Base-by-base conservation (phyloP, 2,329 filamentous ascomycete genomes). In the Myotisia sp. region DNA sequence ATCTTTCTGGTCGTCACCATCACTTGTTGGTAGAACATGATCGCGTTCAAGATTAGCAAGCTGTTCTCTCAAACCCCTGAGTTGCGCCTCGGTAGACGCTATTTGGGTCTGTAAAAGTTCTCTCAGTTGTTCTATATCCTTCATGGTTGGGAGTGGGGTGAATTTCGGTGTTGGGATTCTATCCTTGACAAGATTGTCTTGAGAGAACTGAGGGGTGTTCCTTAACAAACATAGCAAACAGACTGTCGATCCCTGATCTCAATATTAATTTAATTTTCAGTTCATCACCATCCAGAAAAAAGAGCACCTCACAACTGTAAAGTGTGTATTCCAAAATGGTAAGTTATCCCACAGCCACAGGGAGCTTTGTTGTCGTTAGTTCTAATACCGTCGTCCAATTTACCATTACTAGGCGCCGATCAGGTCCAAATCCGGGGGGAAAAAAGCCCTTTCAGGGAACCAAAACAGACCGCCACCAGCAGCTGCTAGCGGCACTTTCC, bases 11-110 rank as follows among this genome's bases (percentile, higher is more conserved):
- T 27, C 21, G 29, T 26, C 24, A 33, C 8, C 9, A 6, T 23
- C 16, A n/a, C n/a, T n/a, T 34, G 26, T 18, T 19, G 10, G 16
- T 19, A 27, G n/a, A 8, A 7, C 17, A 4, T 10, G 7, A 5
- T 21, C n/a, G 3, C 9, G 2, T 14, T 42, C 40, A 10, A 42
- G 35, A 9, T 38, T 37, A 12, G 37, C 45, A 2, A 61, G 56
- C 20, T 59, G 52, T 19, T 45, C 44, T 41, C 54, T 58, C 29
- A 61, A 44, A 5, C 42, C 44, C 2, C 47, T 45, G 3, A 61
- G 49, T 13, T 56, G 50, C 6, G 45, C 42, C 42, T 60, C 58
- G 2, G 56, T 54, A 5, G 51, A 51, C 6, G 46, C 42, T 10
- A 61, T 60, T 36, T 58, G 54, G 6, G 35, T 33, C 32, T 38